These are phyloP conservation scores for Neolentinus lepideus DNA, from an alignment of 1,284 basidiomycete species.

Conservation along the genomic window DNA sequence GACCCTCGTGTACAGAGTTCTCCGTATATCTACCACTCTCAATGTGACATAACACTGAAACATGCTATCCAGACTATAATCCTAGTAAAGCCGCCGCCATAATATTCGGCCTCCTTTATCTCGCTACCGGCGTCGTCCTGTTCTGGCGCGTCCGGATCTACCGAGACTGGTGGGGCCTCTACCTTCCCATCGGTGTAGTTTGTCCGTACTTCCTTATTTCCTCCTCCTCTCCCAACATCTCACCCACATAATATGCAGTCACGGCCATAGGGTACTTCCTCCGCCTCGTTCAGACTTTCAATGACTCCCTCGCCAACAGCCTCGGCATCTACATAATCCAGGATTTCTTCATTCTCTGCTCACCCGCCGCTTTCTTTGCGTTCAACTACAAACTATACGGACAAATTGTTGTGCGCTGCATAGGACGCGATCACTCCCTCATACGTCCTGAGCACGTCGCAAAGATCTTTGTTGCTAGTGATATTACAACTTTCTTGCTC, in stretches of 20 bases:
- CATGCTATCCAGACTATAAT: constrained; percentile 10
- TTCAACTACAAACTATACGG: constrained; percentile 26
- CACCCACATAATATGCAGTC: not conserved
- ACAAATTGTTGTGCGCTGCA: constrained; percentile 14
- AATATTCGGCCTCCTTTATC: constrained; percentile 15
- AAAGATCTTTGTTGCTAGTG: constrained; percentile 8
- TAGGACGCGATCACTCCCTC: constrained; percentile 14
- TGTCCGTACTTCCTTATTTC: constrained; percentile 7
- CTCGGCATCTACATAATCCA: constrained; percentile 5
- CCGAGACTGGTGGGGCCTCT: constrained; percentile 23
- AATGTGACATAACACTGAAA: not conserved
- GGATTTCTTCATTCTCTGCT: constrained; percentile 13
- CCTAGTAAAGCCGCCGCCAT: constrained; percentile 16
- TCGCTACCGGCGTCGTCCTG: constrained; percentile 9
- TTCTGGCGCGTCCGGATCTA: constrained; percentile 12
- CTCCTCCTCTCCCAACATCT: not conserved
- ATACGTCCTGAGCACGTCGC: constrained; percentile 15
- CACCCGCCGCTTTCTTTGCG: constrained; percentile 20
- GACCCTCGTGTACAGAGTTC: no score
- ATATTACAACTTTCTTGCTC: not conserved
- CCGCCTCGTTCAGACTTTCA: not conserved
- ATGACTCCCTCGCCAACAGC: not conserved
- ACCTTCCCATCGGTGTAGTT: constrained; percentile 19
- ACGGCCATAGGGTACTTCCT: not conserved
- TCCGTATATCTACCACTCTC: no score